Base-by-base conservation (phyloP, 306 rosid species). In the Castanea mollissima region DNA sequence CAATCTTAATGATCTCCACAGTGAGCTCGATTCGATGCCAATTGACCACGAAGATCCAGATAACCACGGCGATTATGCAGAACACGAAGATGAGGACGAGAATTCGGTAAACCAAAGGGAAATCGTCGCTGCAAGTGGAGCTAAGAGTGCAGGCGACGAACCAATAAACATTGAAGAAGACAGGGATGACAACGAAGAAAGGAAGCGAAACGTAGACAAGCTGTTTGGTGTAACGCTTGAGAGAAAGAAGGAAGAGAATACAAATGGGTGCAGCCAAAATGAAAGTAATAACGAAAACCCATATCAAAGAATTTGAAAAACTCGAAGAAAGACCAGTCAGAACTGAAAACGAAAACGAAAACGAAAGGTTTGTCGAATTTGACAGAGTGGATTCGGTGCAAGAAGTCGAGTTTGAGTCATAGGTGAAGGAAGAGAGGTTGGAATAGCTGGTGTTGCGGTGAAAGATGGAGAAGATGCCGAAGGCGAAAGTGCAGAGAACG, bases 11-110 rank as follows among this genome's bases (percentile, higher is more conserved):
- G 74, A 95, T 93, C 31, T 64, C 80, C 31, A 95, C 78, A 0
- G 99, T 95, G 51, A 95, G 94, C 86, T 93, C 96, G 71, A 95
- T 82, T 41, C 99, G 89, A 18, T 92, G 94, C 97, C 99, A 78
- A 85, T 95, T 92, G 23, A 80, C 75, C 65, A 95, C 90, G 11
- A 92, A 77, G 34, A 95, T 92, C 99, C 99, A 95, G 71, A 90
- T 81, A 7, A 95, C 51, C 1, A 92, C 86, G 55, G 90, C 98
- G 58, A 92, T 83, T 6, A 91, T 41, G 71, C 93, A 72, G 51
- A 95, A 84, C 38, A 92, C 35, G 75, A 95, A 91, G 9, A 83
- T 82, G 31, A 95, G 75, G 1, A 93, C 87, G 19, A 95, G 15
- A 75, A 92, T 89, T 25, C 98, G 77, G 16, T 91, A 95, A 6